Conservation (phyloP, 2,329 filamentous ascomycete species). For the Tolypocladium guangdongense region DNA sequence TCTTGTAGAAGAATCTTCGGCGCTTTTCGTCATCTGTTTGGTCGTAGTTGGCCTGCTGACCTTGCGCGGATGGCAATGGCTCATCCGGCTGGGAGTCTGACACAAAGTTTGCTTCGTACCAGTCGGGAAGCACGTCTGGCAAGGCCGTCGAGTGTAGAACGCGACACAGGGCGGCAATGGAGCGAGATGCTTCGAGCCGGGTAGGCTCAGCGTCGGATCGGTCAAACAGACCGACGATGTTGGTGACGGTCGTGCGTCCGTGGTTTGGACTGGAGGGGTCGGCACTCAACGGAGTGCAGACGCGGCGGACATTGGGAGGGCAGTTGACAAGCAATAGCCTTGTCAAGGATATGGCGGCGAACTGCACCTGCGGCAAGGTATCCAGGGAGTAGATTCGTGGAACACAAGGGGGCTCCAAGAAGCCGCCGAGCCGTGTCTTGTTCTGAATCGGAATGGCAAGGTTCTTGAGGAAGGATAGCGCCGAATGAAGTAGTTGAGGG, state of each 20-base stretch:
- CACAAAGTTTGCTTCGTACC: constrained; percentile 7
- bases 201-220: constrained; percentile 37
- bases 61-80: constrained; percentile 13
- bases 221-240: constrained; percentile 25
- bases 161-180: constrained; percentile 41
- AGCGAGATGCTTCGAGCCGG: constrained; percentile 47
- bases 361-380: constrained; percentile 44
- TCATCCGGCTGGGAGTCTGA: not conserved
- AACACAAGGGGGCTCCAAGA: constrained; percentile 34
- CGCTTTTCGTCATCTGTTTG: constrained; percentile 4
- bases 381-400: constrained; percentile 45
- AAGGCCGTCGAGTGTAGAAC: constrained; percentile 35
- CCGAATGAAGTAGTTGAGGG: constrained; percentile 44
- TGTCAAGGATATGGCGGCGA: constrained; percentile 45
- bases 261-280: constrained; percentile 14
- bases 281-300: constrained; percentile 31
- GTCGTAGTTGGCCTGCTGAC: constrained; percentile 4
- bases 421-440: constrained; percentile 37
- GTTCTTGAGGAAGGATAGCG: constrained; percentile 53
- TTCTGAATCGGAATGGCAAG: constrained; percentile 47
- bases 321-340: constrained; percentile 45
- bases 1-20: constrained; percentile 31
- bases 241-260: constrained; percentile 23
- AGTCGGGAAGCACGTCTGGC: constrained; percentile 20
- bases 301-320: constrained; percentile 35